Evolutionary conservation across 2,329 filamentous ascomycete species (phyloP).

Genomic region (Cladophialophora yegresii): DNA sequence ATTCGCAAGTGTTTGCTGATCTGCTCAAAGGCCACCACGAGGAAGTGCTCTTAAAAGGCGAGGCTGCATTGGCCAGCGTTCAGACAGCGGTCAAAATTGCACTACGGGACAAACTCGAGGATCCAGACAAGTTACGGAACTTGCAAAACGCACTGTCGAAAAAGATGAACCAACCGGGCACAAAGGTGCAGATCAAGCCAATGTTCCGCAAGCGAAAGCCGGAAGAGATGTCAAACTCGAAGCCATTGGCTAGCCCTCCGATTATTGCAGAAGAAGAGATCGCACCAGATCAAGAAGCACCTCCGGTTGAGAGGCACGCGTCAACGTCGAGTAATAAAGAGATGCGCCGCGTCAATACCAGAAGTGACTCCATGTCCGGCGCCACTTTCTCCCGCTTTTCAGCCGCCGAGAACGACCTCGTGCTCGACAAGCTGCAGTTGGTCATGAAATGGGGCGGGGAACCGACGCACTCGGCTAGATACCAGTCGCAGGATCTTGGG

Average conservation of each 20-base stretch:
- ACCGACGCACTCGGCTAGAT: constrained; percentile 93
- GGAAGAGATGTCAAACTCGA: constrained; percentile 50
- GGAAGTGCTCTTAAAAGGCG: constrained; percentile 90
- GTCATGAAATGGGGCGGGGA: constrained; percentile 99
- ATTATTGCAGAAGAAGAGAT: constrained; percentile 20
- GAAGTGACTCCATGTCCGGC: constrained; percentile 83
- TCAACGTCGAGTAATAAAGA: constrained; percentile 35
- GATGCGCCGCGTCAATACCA: constrained; percentile 56
- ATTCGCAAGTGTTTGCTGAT: constrained; percentile 93
- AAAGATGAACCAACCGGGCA: constrained; percentile 91
- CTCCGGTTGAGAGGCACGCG: constrained; percentile 13
- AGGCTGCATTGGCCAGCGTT: constrained; percentile 84
- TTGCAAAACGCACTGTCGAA: constrained; percentile 85
- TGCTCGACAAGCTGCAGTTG: constrained; percentile 92
- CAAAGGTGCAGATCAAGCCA: constrained; percentile 98
- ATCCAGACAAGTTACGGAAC: constrained; percentile 79
- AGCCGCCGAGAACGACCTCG: constrained; percentile 86
- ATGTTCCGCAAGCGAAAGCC: constrained; percentile 92
- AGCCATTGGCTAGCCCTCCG: constrained; percentile 5
- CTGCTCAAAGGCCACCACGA: constrained; percentile 93
- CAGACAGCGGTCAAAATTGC: constrained; percentile 83
- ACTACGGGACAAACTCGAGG: constrained; percentile 76
- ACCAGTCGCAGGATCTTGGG: constrained; percentile 92
- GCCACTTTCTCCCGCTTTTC: constrained; percentile 92
- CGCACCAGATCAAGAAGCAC: constrained; percentile 11